These are phyloP conservation scores for Pleurotus tuoliensis DNA, from an alignment of 768 basidiomycete species.

Conservation along the genomic window DNA sequence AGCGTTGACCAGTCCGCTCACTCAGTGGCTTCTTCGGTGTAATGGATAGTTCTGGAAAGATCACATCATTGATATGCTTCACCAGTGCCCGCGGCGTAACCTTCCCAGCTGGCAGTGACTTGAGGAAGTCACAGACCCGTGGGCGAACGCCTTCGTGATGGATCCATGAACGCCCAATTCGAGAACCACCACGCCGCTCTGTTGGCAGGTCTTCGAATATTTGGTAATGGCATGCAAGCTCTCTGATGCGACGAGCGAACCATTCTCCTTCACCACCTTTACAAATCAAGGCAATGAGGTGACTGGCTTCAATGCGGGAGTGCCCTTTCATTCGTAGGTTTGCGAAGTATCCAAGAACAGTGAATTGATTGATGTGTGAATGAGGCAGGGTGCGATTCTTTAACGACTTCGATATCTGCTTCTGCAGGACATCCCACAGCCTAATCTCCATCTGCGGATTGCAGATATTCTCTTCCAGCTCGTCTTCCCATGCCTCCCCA, in stretches of 20 bases:
- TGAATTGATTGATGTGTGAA: conserved; percentile 25
- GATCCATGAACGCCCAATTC: conserved; percentile 13
- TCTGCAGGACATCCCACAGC: conserved; percentile 19
- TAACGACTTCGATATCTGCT: conserved; percentile 26
- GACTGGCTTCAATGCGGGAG: conserved; percentile 22
- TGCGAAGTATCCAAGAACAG: conserved; percentile 30
- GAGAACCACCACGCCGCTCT: conserved; percentile 21
- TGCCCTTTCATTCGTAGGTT: conserved; percentile 29
- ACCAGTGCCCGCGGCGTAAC: conserved; percentile 25
- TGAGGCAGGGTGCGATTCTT: conserved; percentile 16
- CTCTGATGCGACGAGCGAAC: conserved; percentile 24
- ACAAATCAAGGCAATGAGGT: conserved; percentile 26
- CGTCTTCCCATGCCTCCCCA: conserved; percentile 18
- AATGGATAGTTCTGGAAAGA: conserved; percentile 29
- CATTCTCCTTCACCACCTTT: conserved; percentile 15
- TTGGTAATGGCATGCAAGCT: conserved; percentile 32
- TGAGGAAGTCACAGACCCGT: conserved; percentile 17
- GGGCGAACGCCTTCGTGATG: conserved; percentile 18
- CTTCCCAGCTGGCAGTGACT: conserved; percentile 17
- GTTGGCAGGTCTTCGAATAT: conserved; percentile 28
- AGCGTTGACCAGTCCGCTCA: conserved; percentile 28
- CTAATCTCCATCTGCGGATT: conserved; percentile 12
- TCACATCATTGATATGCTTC: conserved; percentile 20
- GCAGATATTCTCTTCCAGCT: conserved; percentile 12
- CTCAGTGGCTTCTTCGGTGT: conserved; percentile 17